A percentile compares a stretch with the other conserved stretches of the same genome.
Evolutionary conservation across 169 alveolate species (phyloP).

Genomic region (Plasmodium gaboni): DNA sequence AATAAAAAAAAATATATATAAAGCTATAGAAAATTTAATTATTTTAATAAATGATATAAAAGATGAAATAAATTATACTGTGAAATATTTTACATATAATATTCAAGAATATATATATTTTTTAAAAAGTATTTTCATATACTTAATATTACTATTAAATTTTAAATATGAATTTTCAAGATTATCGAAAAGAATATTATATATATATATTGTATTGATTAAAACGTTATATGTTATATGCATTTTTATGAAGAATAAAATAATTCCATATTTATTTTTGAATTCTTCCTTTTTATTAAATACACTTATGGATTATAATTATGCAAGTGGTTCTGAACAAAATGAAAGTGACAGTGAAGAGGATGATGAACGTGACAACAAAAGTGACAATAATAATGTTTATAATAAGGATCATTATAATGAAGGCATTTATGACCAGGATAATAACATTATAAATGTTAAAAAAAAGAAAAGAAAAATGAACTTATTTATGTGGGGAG

Average conservation of each 20-base stretch:
- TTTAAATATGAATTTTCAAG: conserved; percentile 34
- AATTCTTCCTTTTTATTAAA: conserved; percentile 27
- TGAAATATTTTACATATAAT: conserved; percentile 47
- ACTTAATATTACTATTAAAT: conserved; percentile 19
- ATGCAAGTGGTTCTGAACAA: not conserved
- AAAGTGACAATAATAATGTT: not conserved
- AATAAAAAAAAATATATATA: conserved; percentile 32
- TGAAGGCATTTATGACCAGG: too few species aligned
- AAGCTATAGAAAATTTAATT: conserved; percentile 46
- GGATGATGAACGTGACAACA: not conserved
- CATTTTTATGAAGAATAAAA: conserved; percentile 37
- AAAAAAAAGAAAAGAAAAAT: too few species aligned
- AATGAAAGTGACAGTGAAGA: not conserved
- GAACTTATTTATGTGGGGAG: not conserved
- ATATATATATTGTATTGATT: conserved; percentile 19
- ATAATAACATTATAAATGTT: not conserved
- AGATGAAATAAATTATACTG: conserved; percentile 72
- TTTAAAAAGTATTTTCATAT: conserved; percentile 28
- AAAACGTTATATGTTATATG: conserved; percentile 42
- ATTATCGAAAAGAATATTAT: conserved; percentile 41
- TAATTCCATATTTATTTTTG: conserved; percentile 67
- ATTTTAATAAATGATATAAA: conserved; percentile 51
- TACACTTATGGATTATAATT: not conserved
- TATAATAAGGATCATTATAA: not conserved
- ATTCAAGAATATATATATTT: conserved; percentile 29